These are phyloP conservation scores for Apiospora marii DNA, from an alignment of 2,329 filamentous ascomycete species.

Conservation along the genomic window DNA sequence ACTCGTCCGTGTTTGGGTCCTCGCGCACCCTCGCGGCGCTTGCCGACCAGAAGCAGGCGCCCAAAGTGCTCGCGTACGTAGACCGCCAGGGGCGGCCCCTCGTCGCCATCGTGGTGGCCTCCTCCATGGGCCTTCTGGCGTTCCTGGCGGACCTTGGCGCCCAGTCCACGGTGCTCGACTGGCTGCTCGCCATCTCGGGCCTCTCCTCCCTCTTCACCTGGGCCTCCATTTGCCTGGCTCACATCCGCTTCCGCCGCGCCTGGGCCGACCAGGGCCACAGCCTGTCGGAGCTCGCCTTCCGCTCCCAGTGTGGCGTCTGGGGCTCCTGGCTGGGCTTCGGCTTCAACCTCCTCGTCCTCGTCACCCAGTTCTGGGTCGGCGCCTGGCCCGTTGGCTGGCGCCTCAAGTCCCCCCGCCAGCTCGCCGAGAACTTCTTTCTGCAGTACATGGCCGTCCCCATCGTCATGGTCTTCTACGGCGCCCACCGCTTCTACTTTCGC, in stretches of 20 bases:
- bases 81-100: conserved; percentile 84
- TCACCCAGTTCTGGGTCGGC: conserved; percentile 89
- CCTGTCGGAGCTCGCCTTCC: conserved; percentile 82
- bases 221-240: conserved; percentile 85
- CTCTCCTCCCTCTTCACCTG: conserved; percentile 81
- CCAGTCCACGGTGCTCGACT: conserved; percentile 73
- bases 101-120: conserved; percentile 73
- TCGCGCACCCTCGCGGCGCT: conserved; percentile 89
- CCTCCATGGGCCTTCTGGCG: conserved; percentile 74
- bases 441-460: conserved; percentile 76
- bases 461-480: conserved; percentile 71
- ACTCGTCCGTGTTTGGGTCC: conserved; percentile 90
- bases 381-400: conserved; percentile 74
- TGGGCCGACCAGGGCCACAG: conserved; percentile 75
- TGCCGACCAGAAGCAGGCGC: conserved; percentile 86
- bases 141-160: conserved; percentile 75
- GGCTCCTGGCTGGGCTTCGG: conserved; percentile 83
- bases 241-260: conserved; percentile 89
- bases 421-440: conserved; percentile 75
- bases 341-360: conserved; percentile 78
- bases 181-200: conserved; percentile 80
- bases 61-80: conserved; percentile 79
- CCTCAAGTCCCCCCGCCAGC: conserved; percentile 49
- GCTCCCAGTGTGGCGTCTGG: conserved; percentile 76
- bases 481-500: conserved; percentile 77